phyloP scores from a whole-genome alignment of 257 asterid species.

The Linderniella brevidens region DNA sequence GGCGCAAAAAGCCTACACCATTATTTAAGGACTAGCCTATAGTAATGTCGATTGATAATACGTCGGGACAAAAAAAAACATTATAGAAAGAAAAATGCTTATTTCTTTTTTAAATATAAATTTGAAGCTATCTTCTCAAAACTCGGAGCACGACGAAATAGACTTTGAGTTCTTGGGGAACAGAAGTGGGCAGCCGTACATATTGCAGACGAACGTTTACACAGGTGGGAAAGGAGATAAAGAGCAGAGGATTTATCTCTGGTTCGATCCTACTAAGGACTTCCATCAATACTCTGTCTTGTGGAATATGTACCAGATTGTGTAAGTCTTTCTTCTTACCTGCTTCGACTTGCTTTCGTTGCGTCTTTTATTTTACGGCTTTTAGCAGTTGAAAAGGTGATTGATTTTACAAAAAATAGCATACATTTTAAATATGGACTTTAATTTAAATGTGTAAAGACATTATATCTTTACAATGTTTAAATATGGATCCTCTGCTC shows the following conservation, averaged over 20 bases:
- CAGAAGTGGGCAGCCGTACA: conserved; percentile 67
- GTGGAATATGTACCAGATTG: conserved; percentile 71
- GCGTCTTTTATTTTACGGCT: background rate
- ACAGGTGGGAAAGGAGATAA: conserved; percentile 70
- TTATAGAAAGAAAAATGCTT: background rate
- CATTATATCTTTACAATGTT: too few species aligned
- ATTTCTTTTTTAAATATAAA: background rate
- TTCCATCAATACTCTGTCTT: conserved; percentile 45
- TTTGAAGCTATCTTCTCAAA: conserved; percentile 55
- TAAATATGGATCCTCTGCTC: too few species aligned
- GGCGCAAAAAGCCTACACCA: too few species aligned
- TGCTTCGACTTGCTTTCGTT: background rate
- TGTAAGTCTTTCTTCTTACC: conserved; percentile 21
- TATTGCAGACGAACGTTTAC: conserved; percentile 64
- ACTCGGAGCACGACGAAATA: conserved; percentile 64
- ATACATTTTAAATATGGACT: too few species aligned
- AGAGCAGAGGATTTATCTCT: conserved; percentile 56
- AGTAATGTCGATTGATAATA: too few species aligned
- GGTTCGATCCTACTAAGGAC: conserved; percentile 60
- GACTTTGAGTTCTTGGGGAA: conserved; percentile 85
- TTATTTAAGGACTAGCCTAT: too few species aligned
- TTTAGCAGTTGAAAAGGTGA: background rate
- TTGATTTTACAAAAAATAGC: background rate
- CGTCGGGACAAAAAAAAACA: too few species aligned
- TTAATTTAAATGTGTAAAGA: too few species aligned